Evolutionary conservation across 768 basidiomycete species (phyloP), one percentile per base, ranked within the genome.

Genomic region (Lentinula lateritia): DNA sequence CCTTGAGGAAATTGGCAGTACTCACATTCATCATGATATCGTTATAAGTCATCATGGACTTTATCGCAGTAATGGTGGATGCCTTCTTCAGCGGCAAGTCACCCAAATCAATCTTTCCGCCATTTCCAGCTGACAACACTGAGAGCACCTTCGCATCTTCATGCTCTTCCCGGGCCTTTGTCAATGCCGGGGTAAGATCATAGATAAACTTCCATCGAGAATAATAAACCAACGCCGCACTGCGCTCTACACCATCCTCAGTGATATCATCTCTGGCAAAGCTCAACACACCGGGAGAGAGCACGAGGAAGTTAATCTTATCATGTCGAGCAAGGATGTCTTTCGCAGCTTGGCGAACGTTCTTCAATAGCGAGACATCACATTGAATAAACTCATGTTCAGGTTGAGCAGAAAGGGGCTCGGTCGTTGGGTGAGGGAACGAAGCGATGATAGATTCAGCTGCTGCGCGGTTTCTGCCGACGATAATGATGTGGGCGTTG

Each of bases 141-240:
- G 72, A 67, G 64, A 74, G 60, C 35, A 69, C 73, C 62, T 72
- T 73, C 48, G 74, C 75, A 55, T 75, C 75, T 61, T 76, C 71
- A 15, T 71, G 69, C 9, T 68, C 67, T 12, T 71, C 71, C 56
- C 65, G 68, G 18, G 74, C 74, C 48, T 67, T 72, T 43, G 53
- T 60, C 18, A 76, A 65, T 9, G 69, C 57, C 9, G 74, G 74
- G 10, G 73, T 50, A 5, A 76, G 64, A 38, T 75, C 75, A 43
- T 72, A 48, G 38, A 69, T 67, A 63, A 75, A 74, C 63, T 72
- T 72, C 71, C 70, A 74, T n/a, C 75, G 62, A 45, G 72, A 62
- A 62, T 76, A 75, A 61, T 75, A 74, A 48, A 73, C 68, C 62
- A 75, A 53, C 20, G 70, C 72, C 13, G 74, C 60, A 58, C 69